Conservation (phyloP, 2,329 filamentous ascomycete species). For the Aspergillus quadricinctus region DNA sequence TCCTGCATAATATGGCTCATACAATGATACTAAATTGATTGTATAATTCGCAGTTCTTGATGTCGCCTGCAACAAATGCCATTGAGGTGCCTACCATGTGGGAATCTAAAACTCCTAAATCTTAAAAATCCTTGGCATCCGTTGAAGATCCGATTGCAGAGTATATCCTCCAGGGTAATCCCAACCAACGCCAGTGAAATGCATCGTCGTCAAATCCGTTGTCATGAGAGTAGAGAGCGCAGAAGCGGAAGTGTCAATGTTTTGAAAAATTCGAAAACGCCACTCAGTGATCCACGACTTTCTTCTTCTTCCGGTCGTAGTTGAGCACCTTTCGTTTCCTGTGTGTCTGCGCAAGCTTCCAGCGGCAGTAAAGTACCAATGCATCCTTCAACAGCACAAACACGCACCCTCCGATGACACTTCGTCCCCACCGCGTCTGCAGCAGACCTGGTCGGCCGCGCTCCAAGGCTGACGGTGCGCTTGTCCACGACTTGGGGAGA, state of each 20-base stretch:
- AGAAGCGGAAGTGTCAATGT: background rate
- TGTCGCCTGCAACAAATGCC: background rate
- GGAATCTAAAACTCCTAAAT: background rate
- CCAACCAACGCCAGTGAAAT: conserved; percentile 19
- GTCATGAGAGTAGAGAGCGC: conserved; percentile 6
- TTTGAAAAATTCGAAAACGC: background rate
- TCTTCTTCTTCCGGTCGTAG: conserved; percentile 42
- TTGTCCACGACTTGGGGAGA: conserved; percentile 66
- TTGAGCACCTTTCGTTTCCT: conserved; percentile 44
- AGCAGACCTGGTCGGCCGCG: conserved; percentile 61
- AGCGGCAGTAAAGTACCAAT: conserved; percentile 55
- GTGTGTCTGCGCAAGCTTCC: conserved; percentile 46
- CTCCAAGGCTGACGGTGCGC: conserved; percentile 35
- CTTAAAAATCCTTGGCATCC: background rate
- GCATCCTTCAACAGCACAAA: conserved; percentile 79
- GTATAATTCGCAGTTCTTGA: background rate
- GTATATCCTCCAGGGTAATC: conserved; percentile 2
- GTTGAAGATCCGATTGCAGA: background rate
- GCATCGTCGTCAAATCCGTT: conserved; percentile 16
- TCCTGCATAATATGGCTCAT: background rate
- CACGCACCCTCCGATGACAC: conserved; percentile 79
- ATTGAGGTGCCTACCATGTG: background rate
- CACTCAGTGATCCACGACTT: conserved; percentile 20
- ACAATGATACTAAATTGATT: background rate
- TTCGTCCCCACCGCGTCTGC: conserved; percentile 83